These are phyloP conservation scores for Magnusiomyces magnusii DNA, from an alignment of 1,139 yeast genomes.

Conservation along the genomic window DNA sequence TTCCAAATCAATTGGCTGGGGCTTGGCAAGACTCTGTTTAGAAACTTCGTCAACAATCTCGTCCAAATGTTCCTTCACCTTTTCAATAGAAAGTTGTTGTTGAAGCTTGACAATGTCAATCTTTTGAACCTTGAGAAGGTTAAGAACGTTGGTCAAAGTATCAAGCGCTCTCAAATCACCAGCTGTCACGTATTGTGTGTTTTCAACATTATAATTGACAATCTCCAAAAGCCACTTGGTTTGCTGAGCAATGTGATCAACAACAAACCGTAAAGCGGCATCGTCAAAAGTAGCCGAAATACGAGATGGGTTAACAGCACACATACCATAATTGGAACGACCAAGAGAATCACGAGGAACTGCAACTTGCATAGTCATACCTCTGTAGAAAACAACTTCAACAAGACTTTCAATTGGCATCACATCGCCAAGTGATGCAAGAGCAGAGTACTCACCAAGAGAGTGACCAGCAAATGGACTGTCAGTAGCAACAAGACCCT, in stretches of 20 bases:
- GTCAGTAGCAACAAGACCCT: conserved; percentile 91
- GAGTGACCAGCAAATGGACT: conserved; percentile 99
- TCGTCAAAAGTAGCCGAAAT: conserved; percentile 83
- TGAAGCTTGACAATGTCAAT: conserved; percentile 86
- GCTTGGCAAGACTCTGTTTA: conserved; percentile 71
- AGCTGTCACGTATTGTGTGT: conserved; percentile 96
- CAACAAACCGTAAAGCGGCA: conserved; percentile 91
- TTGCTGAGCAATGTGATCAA: conserved; percentile 72
- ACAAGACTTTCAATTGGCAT: conserved; percentile 98
- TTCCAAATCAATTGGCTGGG: conserved; percentile 94
- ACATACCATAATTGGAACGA: conserved; percentile 98
- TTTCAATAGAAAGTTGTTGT: conserved; percentile 71
- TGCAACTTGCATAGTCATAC: conserved; percentile 99
- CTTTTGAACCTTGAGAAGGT: conserved; percentile 87
- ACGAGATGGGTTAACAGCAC: conserved; percentile 96
- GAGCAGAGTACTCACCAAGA: conserved; percentile 96
- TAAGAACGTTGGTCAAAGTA: conserved; percentile 85
- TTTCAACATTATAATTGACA: conserved; percentile 97
- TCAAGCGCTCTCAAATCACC: conserved; percentile 97
- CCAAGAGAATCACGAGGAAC: conserved; percentile 95
- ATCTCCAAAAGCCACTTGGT: conserved; percentile 95
- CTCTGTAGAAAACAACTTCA: conserved; percentile 98
- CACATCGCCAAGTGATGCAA: conserved; percentile 94
- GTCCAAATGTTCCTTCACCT: conserved; percentile 76
- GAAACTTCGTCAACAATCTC: conserved; percentile 86